Evolutionary conservation across 768 basidiomycete species (phyloP), one percentile per base, ranked within the genome.

Genomic region (Gymnopilus junonius): DNA sequence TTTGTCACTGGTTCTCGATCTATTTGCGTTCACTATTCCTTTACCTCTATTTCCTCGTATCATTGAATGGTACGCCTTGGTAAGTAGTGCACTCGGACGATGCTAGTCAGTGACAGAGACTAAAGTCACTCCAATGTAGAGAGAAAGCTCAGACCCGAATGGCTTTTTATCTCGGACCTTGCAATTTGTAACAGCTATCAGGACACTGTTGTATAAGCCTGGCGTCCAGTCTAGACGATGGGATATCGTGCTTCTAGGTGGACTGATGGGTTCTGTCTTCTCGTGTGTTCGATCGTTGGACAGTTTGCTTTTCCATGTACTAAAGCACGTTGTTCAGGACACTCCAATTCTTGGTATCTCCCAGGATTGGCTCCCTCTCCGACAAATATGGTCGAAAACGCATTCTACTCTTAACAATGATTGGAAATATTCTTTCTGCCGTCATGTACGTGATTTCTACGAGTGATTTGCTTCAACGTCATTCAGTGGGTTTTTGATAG

Each of bases 21-120:
- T 99, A 23, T 79, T 83, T 83, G 93, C 94, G 12, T 97, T 96
- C 76, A 97, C 94, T 23, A 92, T 97, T 48, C 95, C 95, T 10
- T 83, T 98, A n/a, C 97, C 97, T 21, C 85, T 98, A 31, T 98
- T 98, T 76, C 97, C 97, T n/a, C 87, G 96, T n/a, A 82, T 99
- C 54, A 95, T 97, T 43, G 90, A 96, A 77, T 95, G 92, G 92
- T 96, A 95, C 73, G 89, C 88, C 1, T 75, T 87, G 72, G 92
- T 91, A 66, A 69, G 85, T 75, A 27, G 20, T 2, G 8, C 43
- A 43, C 31, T 20, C 29, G 8, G 29, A 29, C n/a, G 17, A n/a
- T n/a, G 20, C 34, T 42, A 23, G n/a, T 31, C 29, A n/a, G 17
- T n/a, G 31, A 8, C 15, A 12, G 14, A 11, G 32, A 3, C 48